phyloP scores from a whole-genome alignment of 2,329 filamentous ascomycete species.

The Clathrospora elynae region DNA sequence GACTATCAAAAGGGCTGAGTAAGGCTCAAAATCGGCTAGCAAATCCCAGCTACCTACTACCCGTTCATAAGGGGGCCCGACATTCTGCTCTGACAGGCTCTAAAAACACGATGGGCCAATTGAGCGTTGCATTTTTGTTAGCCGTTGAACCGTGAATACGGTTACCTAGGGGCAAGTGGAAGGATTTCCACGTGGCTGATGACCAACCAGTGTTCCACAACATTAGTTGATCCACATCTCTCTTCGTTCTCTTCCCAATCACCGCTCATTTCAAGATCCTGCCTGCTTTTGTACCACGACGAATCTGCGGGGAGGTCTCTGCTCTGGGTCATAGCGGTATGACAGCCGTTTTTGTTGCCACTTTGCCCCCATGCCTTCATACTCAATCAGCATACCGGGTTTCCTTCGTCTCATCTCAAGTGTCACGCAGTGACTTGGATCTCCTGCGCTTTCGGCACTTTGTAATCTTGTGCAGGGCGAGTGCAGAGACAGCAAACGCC shows the following conservation, averaged over 20 bases:
- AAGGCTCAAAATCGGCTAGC: background rate
- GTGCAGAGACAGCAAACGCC: conserved; percentile 1
- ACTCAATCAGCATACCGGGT: conserved; percentile 21
- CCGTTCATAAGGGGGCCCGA: background rate
- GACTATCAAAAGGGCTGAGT: conserved; percentile 4
- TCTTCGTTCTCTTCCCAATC: conserved; percentile 31
- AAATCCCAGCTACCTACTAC: background rate
- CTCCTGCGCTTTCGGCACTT: conserved; percentile 6
- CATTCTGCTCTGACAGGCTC: background rate
- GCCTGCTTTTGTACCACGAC: conserved; percentile 26
- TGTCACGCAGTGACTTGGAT: conserved; percentile 12
- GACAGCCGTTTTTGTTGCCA: conserved; percentile 33
- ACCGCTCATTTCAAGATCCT: conserved; percentile 22
- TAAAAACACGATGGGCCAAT: background rate
- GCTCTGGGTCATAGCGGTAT: conserved; percentile 26
- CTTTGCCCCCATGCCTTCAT: conserved; percentile 15
- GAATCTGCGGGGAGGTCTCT: conserved; percentile 21
- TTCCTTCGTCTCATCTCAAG: conserved; percentile 20
- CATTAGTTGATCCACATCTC: conserved; percentile 18
- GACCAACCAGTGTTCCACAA: conserved; percentile 21
- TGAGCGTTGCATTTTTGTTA: too few relatives aligned
- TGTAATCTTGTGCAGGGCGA: background rate
- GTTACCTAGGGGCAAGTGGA: conserved; percentile 1
- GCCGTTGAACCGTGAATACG: conserved; percentile 13
- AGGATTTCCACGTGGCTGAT: conserved; percentile 28